Percentiles rank a stretch among this genome's conserved stretches.
Evolutionary conservation across 768 basidiomycete species (phyloP).

Genomic region (Lactarius quietus): DNA sequence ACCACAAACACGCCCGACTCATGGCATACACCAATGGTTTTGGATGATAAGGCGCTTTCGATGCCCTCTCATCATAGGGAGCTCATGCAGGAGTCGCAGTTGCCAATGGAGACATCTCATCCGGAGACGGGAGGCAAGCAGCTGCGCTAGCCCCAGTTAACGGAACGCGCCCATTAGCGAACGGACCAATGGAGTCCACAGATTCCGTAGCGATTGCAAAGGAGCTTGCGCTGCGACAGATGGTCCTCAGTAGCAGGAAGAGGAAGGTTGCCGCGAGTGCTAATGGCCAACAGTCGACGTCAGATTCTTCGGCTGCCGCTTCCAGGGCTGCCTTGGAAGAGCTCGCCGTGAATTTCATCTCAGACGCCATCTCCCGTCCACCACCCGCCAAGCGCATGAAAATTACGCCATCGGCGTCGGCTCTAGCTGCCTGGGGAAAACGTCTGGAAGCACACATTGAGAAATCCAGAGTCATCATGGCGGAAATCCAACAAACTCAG

Average conservation of each 20-base stretch:
- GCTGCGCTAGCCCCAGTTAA: neutral
- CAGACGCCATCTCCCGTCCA: conserved; percentile 18
- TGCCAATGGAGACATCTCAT: neutral
- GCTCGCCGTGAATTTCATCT: conserved; percentile 16
- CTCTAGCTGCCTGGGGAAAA: conserved; percentile 42
- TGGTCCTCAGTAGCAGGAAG: conserved; percentile 38
- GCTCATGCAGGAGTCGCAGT: neutral
- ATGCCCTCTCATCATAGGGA: neutral
- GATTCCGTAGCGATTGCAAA: conserved; percentile 35
- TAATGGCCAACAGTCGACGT: conserved; percentile 37
- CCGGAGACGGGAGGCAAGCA: neutral
- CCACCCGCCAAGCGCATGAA: conserved; percentile 24
- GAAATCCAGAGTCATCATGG: conserved; percentile 49
- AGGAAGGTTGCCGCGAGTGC: conserved; percentile 26
- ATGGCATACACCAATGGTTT: neutral
- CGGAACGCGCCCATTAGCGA: neutral
- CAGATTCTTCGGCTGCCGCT: conserved; percentile 25
- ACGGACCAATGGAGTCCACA: neutral
- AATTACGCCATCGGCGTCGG: conserved; percentile 21
- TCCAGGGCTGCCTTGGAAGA: conserved; percentile 9
- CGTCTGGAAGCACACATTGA: conserved; percentile 48
- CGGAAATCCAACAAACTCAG: conserved; percentile 38
- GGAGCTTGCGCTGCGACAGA: conserved; percentile 36
- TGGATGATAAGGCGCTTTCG: neutral
- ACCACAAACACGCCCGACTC: neutral